phyloP scores from a whole-genome alignment of 768 basidiomycete genomes.

The Obba rivulosa region DNA sequence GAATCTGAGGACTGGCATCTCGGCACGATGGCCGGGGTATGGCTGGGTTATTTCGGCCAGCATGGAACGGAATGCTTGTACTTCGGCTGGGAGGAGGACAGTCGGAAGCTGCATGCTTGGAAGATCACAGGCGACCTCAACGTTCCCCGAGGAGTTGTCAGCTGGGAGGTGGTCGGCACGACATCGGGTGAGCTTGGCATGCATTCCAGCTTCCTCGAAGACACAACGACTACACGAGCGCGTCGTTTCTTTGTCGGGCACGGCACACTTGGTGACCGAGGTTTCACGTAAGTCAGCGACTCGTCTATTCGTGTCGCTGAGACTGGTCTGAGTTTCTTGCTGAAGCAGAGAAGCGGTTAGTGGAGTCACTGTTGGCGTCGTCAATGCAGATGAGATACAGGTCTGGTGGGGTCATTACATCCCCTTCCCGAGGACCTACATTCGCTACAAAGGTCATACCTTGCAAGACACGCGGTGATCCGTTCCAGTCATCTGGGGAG shows the following conservation, averaged over 20 bases:
- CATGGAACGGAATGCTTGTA: not conserved
- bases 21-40: slow-evolving; percentile 9
- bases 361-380: slow-evolving; percentile 5
- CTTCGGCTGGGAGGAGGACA: not conserved
- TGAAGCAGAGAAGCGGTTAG: not conserved
- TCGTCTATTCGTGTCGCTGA: not conserved
- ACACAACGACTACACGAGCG: not conserved
- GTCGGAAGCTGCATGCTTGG: slow-evolving; percentile 5
- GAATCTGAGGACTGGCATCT: slow-evolving; percentile 3
- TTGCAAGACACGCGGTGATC: too few relatives aligned
- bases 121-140: slow-evolving; percentile 17
- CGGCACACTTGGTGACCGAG: slow-evolving; percentile 9
- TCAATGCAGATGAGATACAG: slow-evolving; percentile 9
- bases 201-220: not conserved
- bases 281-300: slow-evolving; percentile 9
- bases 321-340: not conserved
- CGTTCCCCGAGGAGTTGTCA: slow-evolving; percentile 13
- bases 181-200: not conserved
- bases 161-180: slow-evolving; percentile 9
- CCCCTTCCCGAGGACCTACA: slow-evolving; percentile 6
- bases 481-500: too few relatives aligned
- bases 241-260: slow-evolving; percentile 1
- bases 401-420: slow-evolving; percentile 11
- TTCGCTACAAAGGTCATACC: slow-evolving; percentile 6
- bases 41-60: slow-evolving; percentile 13